Base-by-base conservation (phyloP, 2,329 filamentous ascomycete genomes). In the Ophiostoma quercus region DNA sequence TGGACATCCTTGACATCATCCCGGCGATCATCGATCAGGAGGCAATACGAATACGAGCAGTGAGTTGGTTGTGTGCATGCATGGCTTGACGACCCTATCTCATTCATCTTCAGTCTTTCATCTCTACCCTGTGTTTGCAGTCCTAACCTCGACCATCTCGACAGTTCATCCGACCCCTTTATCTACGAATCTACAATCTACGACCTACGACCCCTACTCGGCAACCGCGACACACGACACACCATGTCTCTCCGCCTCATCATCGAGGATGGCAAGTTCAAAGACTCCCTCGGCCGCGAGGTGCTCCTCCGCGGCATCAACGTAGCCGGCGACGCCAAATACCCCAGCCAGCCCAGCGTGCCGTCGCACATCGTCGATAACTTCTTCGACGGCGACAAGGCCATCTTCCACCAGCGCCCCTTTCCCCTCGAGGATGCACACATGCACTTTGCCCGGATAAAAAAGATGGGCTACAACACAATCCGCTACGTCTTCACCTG, bases 401-500 rank as follows among this genome's bases (percentile, higher is more conserved):
- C 98, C 72, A 94, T 90, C 29, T 99, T 99, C 76, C 90, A 94
- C 74, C 86, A 88, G 71, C 87, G 94, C 1, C 95, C 95, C 0
- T 99, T 99, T 75, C 83, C 90, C 3, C 84, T 92, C 66, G 87
- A 92, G 67, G 92, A 97, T 74, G 92, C 95, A 0, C 90, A 92
- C 75, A 83, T 86, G 19, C 95, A 99, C 78, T 97, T 99, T 79
- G 86, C 91, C 14, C 87, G 94, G 62, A 80, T 99, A 73, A 92
- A 90, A 75, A 89, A 90, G 76, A 97, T 90, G 83, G 95, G 95
- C 16, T 99, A 96, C 84, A 99, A 98, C 79, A 94, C 92, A 0
- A 94, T 99, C 74, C 87, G 95, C 77, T 99, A 99, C 79, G 84
- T 99, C 74, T 99, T 98, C 78, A 98, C 95, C 0, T 99, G 95